Base-by-base conservation (phyloP, 1,284 basidiomycete genomes). In the Papiliotrema fonsecae region DNA sequence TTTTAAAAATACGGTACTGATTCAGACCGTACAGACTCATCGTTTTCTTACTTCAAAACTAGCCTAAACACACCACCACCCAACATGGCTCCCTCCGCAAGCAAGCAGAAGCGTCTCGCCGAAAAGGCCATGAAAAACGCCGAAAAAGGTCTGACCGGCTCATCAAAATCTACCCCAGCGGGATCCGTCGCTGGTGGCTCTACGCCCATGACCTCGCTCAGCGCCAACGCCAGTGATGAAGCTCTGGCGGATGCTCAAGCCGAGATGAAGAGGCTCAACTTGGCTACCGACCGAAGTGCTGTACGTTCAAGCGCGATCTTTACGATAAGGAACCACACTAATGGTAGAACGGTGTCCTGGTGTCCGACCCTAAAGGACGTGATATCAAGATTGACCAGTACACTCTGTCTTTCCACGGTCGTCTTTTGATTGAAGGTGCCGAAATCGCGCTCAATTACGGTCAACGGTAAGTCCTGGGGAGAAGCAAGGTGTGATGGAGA, bases 381-480 rank as follows among this genome's bases (percentile, higher is more conserved):
- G 94, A 98, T 77, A 87, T 98, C 80, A 97, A 97, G 78, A 94
- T 98, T 62, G 91, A 97, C 70, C 82, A 85, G 45, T 98, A 85
- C 75, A 96, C 92, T 4, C 82, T 98, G 49, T 97, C 92, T 3
- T 98, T 97, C 83, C 94, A 98, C 70, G 94, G 94, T 32, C 83
- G 94, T 50, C 78, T 97, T 24, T 81, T 97, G 60, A 85, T 97
- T 64, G 93, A 97, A 74, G 83, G 82, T 57, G 92, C 90, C 45
- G 82, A 85, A 73, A 83, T 92, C 60, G 74, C 88, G n/a, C 85
- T 97, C 63, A 97, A 97, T 76, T 97, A 97, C 68, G 93, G 93
- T 6, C 89, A 97, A 73, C 78, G 91, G 65, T 91, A 43, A 58
- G 72, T 67, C 24, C 11, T 43, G 37, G 28, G 32, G 28, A 3